phyloP scores from a whole-genome alignment of 2,329 filamentous ascomycete genomes.

The Aaosphaeria arxii region DNA sequence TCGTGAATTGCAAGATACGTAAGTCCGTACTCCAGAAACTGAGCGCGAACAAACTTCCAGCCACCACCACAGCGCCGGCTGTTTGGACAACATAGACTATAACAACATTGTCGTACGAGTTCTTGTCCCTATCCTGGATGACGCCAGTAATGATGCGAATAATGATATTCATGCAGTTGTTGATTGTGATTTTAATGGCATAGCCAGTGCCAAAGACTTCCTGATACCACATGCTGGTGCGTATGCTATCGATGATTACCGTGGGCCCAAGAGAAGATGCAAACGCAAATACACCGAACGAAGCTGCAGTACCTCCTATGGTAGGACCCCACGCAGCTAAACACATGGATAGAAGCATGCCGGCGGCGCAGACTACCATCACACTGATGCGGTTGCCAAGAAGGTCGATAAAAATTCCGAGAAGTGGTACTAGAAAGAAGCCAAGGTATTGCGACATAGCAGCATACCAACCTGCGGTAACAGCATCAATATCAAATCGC shows the following conservation, averaged over 20 bases:
- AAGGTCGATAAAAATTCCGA: neutral
- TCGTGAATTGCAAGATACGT: constrained; percentile 52
- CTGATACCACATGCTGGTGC: constrained; percentile 59
- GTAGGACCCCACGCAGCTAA: constrained; percentile 39
- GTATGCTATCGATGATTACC: constrained; percentile 59
- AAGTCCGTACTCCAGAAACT: constrained; percentile 44
- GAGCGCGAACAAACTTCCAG: constrained; percentile 38
- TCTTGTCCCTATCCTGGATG: constrained; percentile 57
- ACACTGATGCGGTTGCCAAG: neutral
- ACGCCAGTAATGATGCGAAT: constrained; percentile 56
- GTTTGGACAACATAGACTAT: constrained; percentile 57
- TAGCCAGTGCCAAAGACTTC: constrained; percentile 61
- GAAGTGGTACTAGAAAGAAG: neutral
- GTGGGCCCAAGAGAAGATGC: constrained; percentile 56
- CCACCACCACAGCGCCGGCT: constrained; percentile 48
- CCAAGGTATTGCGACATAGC: constrained; percentile 53
- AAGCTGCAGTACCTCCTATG: constrained; percentile 53
- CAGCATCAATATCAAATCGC: constrained; percentile 53
- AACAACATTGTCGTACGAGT: constrained; percentile 56
- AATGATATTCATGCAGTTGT: constrained; percentile 63
- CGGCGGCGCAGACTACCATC: neutral
- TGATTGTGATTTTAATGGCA: constrained; percentile 59
- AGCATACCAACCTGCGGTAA: constrained; percentile 61
- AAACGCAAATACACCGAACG: constrained; percentile 60
- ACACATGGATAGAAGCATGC: neutral